Evolutionary conservation across 805 yeast genomes (phyloP), one percentile per base, ranked within the genome.

Genomic region (Suhomyces canberraensis): DNA sequence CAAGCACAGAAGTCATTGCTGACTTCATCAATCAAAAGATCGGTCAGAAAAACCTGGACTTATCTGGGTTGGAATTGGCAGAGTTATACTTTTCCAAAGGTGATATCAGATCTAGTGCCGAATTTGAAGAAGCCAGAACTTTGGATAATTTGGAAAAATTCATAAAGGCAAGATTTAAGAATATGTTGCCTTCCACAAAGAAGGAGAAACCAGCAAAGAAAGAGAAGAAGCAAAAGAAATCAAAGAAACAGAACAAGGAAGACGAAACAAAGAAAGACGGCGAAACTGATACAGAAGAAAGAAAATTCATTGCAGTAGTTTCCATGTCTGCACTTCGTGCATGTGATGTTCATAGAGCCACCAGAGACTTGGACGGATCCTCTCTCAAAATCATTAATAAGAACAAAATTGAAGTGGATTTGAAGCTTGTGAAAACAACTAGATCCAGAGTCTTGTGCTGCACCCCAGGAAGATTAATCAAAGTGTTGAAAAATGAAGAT

Each of bases 291-390:
- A 22, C 33, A 1, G 49, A 47, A 14, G 67, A 61, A 21, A 58
- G 73, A 19, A 71, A 73, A 36, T 64, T 73, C 60, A 55, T 78
- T 45, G 59, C 81, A 11, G 60, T 81, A 1, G 50, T 83, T 11
- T 73, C 90, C 0, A 74, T 84, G 69, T 86, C 95, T 0, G 93
- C 95, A 8, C 66, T 88, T 16, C 73, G 97, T 47, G 93, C 88
- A 2, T 91, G 96, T 51, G 96, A 90, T 50, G 72, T 88, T 2
- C 82, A 76, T 52, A 74, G 95, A 46, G 78, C 84, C 1, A 58
- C 75, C 36, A 69, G 60, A 54, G 71, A 50, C 37, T 41, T 67
- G n/a, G 49, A 66, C 26, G 72, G 77, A 8, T 75, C 80, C 0
- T 75, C 88, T 3, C 48, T 85, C 32, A 87, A 86, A 56, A 55